Percentiles rank a stretch among this genome's conserved stretches.
Conservation (phyloP, 176 grass and related monocot genomes). For the Poa pratensis region DNA sequence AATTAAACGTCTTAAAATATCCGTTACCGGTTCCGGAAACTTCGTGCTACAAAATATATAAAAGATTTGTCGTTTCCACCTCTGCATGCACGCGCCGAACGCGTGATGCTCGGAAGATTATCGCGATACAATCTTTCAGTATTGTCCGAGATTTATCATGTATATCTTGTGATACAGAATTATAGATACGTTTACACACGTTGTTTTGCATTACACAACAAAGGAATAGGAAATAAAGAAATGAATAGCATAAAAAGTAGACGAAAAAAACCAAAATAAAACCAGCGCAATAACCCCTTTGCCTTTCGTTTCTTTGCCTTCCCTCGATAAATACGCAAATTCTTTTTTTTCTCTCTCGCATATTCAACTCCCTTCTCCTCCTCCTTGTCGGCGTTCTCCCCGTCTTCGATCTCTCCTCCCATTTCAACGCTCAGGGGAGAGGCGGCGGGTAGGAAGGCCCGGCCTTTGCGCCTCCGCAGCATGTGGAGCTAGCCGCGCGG, state of each 20-base stretch:
- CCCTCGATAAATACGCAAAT: conserved; percentile 58
- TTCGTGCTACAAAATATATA: not conserved
- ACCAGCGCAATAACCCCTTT: not conserved
- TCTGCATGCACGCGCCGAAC: not conserved
- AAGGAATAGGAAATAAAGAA: not conserved
- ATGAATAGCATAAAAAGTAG: not conserved
- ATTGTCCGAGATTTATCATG: not conserved
- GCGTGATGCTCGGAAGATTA: not conserved
- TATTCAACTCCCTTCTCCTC: conserved; percentile 41
- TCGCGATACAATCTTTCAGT: not conserved
- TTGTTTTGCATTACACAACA: not conserved
- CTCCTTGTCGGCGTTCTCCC: conserved; percentile 44
- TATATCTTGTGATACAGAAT: not conserved
- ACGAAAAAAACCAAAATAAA: not conserved
- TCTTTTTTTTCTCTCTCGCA: not conserved
- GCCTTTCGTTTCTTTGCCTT: conserved; percentile 29
- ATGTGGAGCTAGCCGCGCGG: conserved; percentile 45
- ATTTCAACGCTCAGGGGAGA: conserved; percentile 44
- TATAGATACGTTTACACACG: not conserved
- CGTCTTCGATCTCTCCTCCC: conserved; percentile 56
- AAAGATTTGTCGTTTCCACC: not conserved
- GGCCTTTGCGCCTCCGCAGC: conserved; percentile 37
- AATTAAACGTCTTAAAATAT: not conserved
- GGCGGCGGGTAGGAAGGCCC: conserved; percentile 35
- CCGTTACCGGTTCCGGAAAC: not conserved